Percentiles rank a stretch among this genome's conserved stretches.
phyloP scores from a whole-genome alignment of 192 early-diverging fungal species.

The Coemansia sp. region DNA sequence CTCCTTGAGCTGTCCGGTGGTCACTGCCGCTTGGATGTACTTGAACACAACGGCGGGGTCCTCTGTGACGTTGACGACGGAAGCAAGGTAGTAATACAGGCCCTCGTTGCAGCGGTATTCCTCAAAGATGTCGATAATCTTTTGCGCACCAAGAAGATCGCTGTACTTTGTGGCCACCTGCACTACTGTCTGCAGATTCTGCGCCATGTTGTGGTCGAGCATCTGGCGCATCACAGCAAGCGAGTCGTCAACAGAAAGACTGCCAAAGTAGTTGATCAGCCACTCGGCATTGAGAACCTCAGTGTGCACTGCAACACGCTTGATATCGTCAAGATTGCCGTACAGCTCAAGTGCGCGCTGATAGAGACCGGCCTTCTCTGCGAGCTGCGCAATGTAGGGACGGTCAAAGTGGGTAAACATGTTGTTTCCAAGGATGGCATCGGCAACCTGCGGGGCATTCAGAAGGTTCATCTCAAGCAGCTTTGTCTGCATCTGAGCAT shows the following conservation, averaged over 20 bases:
- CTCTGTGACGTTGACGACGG: constrained; percentile 93
- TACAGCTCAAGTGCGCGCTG: constrained; percentile 97
- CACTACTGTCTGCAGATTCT: constrained; percentile 94
- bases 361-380: constrained; percentile 97
- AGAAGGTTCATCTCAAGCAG: constrained; percentile 97
- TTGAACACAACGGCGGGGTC: constrained; percentile 97
- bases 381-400: constrained; percentile 84
- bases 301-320: constrained; percentile 86
- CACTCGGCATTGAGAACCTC: constrained; percentile 84
- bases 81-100: constrained; percentile 95
- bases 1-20: constrained; percentile 93
- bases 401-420: constrained; percentile 97
- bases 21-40: constrained; percentile 96
- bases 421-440: constrained; percentile 94
- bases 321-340: constrained; percentile 94
- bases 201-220: constrained; percentile 86
- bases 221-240: constrained; percentile 93
- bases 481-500: constrained; percentile 90
- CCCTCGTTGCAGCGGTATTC: constrained; percentile 88
- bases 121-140: constrained; percentile 93
- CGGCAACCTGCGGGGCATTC: constrained; percentile 96
- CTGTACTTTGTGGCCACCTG: constrained; percentile 97
- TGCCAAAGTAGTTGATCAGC: constrained; percentile 94
- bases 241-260: constrained; percentile 94
- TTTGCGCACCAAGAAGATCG: constrained; percentile 85